phyloP scores from a whole-genome alignment of 768 basidiomycete species.

The Naganishia randhawae region DNA sequence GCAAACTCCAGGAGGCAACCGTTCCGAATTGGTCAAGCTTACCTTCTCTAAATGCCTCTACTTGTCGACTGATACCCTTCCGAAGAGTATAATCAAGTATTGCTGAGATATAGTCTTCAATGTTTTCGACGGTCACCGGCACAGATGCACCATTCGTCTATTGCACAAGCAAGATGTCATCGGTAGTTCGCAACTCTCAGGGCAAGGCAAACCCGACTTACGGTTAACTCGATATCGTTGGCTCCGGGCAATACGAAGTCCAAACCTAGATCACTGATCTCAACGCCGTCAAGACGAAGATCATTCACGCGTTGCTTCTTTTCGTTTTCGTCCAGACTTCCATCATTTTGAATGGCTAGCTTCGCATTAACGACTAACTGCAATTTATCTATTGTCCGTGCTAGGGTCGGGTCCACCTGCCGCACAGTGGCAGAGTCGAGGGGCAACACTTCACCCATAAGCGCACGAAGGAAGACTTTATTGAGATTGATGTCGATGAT shows the following conservation, averaged over 20 bases:
- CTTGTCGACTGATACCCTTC: slow-evolving; percentile 70
- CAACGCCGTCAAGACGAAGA: slow-evolving; percentile 54
- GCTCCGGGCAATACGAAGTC: slow-evolving; percentile 98
- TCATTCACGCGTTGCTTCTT: neutral
- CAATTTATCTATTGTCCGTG: slow-evolving; percentile 76
- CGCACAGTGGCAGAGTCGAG: slow-evolving; percentile 76
- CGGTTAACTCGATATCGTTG: slow-evolving; percentile 76
- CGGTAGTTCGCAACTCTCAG: neutral
- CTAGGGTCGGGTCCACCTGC: slow-evolving; percentile 80
- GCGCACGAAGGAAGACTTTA: slow-evolving; percentile 86
- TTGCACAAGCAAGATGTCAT: neutral
- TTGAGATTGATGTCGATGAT: slow-evolving; percentile 95
- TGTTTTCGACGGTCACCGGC: slow-evolving; percentile 77
- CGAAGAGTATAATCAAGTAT: slow-evolving; percentile 86
- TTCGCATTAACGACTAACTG: slow-evolving; percentile 55
- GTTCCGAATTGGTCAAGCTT: neutral
- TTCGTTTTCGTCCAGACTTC: slow-evolving; percentile 29
- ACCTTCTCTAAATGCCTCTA: slow-evolving; percentile 82
- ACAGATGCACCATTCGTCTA: slow-evolving; percentile 76
- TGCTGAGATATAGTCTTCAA: slow-evolving; percentile 80
- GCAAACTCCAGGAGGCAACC: neutral
- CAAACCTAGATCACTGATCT: slow-evolving; percentile 79
- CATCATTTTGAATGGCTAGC: slow-evolving; percentile 56
- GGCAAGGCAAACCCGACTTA: slow-evolving; percentile 49
- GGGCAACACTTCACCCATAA: slow-evolving; percentile 81